Conservation (phyloP, 1,284 basidiomycete genomes). For the Tylopilus microsporus region DNA sequence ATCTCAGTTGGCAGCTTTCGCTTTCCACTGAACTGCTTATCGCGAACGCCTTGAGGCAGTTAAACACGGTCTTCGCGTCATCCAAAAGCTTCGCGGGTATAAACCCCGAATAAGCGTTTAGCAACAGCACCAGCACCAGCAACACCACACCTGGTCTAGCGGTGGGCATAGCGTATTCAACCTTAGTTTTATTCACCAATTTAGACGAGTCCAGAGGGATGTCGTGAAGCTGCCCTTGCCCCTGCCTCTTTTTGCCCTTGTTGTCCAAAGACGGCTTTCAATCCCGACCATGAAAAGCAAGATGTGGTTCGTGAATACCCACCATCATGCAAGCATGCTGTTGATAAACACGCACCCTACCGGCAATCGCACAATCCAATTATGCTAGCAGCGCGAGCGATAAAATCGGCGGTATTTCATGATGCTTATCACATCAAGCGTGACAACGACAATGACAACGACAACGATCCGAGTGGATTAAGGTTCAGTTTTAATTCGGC, state of each 20-base stretch:
- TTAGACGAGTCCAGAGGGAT: conserved; percentile 11
- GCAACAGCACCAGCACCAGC: conserved; percentile 6
- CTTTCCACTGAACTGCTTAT: conserved; percentile 74
- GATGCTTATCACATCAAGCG: conserved; percentile 69
- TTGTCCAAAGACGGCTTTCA: not conserved
- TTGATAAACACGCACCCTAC: conserved; percentile 13
- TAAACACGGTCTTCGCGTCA: conserved; percentile 49
- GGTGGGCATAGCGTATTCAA: conserved; percentile 41
- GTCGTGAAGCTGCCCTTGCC: too few relatives aligned
- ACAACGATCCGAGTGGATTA: conserved; percentile 36
- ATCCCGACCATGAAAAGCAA: conserved; percentile 7
- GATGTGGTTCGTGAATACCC: conserved; percentile 16
- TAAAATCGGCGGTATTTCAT: conserved; percentile 65
- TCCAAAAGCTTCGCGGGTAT: conserved; percentile 68
- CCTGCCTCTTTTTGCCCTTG: too few relatives aligned
- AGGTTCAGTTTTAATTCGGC: conserved; percentile 50
- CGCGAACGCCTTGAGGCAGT: conserved; percentile 65
- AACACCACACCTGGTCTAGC: conserved; percentile 25
- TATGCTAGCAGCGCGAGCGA: conserved; percentile 54
- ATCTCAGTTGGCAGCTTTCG: conserved; percentile 44
- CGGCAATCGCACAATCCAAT: conserved; percentile 37
- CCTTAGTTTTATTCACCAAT: conserved; percentile 30
- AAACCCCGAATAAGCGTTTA: conserved; percentile 47
- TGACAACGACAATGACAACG: conserved; percentile 39
- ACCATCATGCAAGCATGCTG: conserved; percentile 17